Percentiles rank a stretch among this genome's conserved stretches.
These are phyloP conservation scores for Benincasa hispida DNA, from an alignment of 306 rosid genomes.

Conservation along the genomic window DNA sequence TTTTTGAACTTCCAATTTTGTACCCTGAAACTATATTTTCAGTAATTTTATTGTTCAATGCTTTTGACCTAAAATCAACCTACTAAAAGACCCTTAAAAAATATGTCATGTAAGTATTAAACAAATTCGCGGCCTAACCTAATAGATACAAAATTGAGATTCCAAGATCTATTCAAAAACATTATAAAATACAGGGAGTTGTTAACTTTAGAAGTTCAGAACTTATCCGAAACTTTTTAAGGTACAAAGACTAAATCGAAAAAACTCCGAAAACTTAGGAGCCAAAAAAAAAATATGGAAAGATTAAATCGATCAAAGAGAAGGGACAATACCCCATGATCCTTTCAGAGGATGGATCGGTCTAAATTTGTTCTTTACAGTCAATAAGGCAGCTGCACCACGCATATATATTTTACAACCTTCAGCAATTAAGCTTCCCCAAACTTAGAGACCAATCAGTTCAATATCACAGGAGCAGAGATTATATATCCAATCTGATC, in stretches of 20 bases:
- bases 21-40: background rate
- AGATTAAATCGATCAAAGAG: background rate
- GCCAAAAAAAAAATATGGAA: background rate
- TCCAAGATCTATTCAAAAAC: background rate
- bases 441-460: background rate
- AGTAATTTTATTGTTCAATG: background rate
- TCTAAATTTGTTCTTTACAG: constrained; percentile 26
- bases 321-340: constrained; percentile 29
- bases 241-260: background rate
- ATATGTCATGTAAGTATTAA: background rate
- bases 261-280: background rate
- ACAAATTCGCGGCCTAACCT: background rate
- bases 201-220: background rate
- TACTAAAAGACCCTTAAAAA: background rate
- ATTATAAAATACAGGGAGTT: background rate
- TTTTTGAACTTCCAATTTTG: background rate
- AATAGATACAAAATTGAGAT: background rate
- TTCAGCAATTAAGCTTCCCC: background rate
- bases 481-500: background rate
- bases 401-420: background rate
- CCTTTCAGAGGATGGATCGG: constrained; percentile 23
- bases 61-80: background rate
- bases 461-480: background rate
- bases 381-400: constrained; percentile 2
- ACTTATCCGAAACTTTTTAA: background rate